Evolutionary conservation across 169 alveolate species (phyloP).

Genomic region (Miamiensis avidus): DNA sequence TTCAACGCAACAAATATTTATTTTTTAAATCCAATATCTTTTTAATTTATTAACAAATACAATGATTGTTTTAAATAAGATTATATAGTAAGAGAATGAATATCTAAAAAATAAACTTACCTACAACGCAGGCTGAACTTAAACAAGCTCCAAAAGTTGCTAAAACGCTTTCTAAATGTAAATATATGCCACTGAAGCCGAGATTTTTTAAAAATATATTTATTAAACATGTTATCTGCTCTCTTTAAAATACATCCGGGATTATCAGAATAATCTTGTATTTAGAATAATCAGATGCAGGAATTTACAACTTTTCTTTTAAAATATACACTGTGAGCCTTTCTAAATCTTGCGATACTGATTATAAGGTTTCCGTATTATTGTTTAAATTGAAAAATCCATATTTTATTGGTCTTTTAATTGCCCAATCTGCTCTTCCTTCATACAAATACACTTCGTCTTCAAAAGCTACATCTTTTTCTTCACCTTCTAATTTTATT

Average conservation of each 20-base stretch:
- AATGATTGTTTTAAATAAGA: not conserved
- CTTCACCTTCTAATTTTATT: conserved; percentile 19
- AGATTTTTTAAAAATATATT: conserved; percentile 60
- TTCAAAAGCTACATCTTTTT: conserved; percentile 27
- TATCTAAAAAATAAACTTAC: not conserved
- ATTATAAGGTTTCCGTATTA: conserved; percentile 31
- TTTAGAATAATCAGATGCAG: conserved; percentile 35
- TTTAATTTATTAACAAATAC: not conserved
- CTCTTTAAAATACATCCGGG: conserved; percentile 64
- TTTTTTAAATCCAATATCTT: conserved; percentile 65
- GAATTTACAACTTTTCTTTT: conserved; percentile 46
- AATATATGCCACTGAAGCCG: conserved; percentile 64
- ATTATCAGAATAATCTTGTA: conserved; percentile 58
- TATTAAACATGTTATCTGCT: conserved; percentile 55
- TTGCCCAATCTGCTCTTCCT: conserved; percentile 45
- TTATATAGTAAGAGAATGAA: not conserved
- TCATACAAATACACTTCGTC: conserved; percentile 46
- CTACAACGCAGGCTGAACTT: conserved; percentile 66
- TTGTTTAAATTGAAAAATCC: conserved; percentile 63
- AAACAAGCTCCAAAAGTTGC: conserved; percentile 66
- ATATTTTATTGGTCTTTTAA: conserved; percentile 63
- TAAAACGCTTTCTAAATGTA: conserved; percentile 70
- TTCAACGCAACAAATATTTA: conserved; percentile 70
- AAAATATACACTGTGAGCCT: conserved; percentile 53
- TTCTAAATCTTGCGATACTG: conserved; percentile 56